Evolutionary conservation across 768 basidiomycete genomes (phyloP), one percentile per base, ranked within the genome.

Genomic region (Lanmaoa rubissima): DNA sequence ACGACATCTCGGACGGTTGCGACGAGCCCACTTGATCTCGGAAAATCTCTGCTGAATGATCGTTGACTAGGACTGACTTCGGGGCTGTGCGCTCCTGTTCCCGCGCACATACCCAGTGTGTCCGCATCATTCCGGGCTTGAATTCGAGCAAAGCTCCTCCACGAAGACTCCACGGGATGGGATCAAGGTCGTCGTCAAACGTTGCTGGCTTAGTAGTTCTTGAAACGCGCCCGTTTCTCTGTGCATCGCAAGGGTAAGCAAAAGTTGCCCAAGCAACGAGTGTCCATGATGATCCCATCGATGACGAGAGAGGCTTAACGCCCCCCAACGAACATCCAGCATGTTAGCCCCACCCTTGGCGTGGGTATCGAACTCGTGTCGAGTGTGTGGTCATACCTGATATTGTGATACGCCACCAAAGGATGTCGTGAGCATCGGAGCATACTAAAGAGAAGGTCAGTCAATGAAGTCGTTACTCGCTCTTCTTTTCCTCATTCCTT

Each of bases 1-100:
- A 44, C 5, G 70, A 66, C 72, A 70, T 72, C 26, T 42, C 38
- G 36, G 48, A 38, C 47, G 44, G 43, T 38, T 28, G 2, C 16
- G 7, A 17, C 16, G 16, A 16, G 13, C 16, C 36, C 9, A 28
- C 19, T 17, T 36, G 12, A 26, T 49, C 24, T 28, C 28, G 6
- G 28, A 28, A 28, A 28, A 28, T 28, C 28, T 28, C 28, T 46
- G 45, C 32, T 28, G 54, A 35, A 7, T 4, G 36, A 8, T 16
- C 14, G 36, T 24, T 2, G 21, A 24, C 36, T 17, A 6, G 6
- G 16, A 38, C 6, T 38, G 38, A 17, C 7, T 9, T 16, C 5
- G 13, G 36, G 14, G 36, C 36, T 16, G 36, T 36, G 36, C 14
- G 35, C 14, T 36, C 6, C 3, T 4, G 38, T 39, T 39, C 38